Conservation (phyloP, 108 stramenopile genomes). For the Aurantiochytrium sp. region DNA sequence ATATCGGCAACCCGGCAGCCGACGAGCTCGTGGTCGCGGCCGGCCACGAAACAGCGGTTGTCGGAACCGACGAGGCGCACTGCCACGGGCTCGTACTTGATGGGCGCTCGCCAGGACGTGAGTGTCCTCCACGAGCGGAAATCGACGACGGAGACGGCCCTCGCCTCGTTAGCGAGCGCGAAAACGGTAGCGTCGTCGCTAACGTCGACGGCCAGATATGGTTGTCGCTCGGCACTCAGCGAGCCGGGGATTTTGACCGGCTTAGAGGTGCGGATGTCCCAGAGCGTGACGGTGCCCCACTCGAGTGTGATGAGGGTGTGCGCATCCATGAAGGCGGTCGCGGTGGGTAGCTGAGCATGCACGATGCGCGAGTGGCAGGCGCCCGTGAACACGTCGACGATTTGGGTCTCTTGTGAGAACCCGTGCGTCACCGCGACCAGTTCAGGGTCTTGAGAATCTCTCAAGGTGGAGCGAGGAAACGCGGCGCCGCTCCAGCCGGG, state of each 20-base stretch:
- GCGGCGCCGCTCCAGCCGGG: not conserved
- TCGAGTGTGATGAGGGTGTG: not conserved
- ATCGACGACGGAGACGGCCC: not conserved
- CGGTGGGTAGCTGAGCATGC: not conserved
- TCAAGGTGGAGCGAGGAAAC: not conserved
- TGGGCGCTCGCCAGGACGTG: not conserved
- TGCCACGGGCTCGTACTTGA: constrained; percentile 15
- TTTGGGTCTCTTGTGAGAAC: not conserved
- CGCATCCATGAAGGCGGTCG: not conserved
- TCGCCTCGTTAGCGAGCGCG: not conserved
- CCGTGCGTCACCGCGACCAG: not conserved
- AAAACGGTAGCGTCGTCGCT: not conserved
- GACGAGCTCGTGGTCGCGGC: constrained; percentile 10
- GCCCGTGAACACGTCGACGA: not conserved
- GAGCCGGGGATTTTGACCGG: not conserved
- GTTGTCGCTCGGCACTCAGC: not conserved
- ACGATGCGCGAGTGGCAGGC: not conserved
- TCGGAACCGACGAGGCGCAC: not conserved
- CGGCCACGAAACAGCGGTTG: not conserved
- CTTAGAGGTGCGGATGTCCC: not conserved
- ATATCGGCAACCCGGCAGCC: not conserved
- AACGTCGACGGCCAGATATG: not conserved
- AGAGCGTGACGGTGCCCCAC: not conserved
- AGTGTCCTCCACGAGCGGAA: not conserved
- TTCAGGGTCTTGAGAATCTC: not conserved